Percentiles rank a stretch among this genome's conserved stretches.
phyloP scores from a whole-genome alignment of 2,329 filamentous ascomycete species.

The Fulvia fulva region DNA sequence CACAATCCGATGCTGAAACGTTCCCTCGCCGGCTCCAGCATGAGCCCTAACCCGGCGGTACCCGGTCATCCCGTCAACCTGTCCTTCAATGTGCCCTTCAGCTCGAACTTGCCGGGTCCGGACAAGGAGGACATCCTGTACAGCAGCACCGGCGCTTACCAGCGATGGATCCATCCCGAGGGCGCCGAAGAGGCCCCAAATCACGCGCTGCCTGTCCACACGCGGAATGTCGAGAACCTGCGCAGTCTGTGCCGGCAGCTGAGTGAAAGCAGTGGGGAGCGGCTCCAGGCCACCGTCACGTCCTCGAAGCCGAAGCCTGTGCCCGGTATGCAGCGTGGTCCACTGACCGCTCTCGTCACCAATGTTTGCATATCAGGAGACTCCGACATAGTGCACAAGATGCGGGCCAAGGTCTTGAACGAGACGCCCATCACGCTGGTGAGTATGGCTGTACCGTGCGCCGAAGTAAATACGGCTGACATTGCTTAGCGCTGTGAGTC shows the following conservation, averaged over 20 bases:
- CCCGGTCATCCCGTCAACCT: conserved; percentile 80
- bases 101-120: conserved; percentile 84
- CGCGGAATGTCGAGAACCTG: conserved; percentile 76
- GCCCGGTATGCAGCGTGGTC: conserved; percentile 49
- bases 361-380: conserved; percentile 90
- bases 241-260: conserved; percentile 77
- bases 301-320: conserved; percentile 69
- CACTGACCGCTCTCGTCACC: conserved; percentile 55
- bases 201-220: conserved; percentile 87
- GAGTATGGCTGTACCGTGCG: conserved; percentile 42
- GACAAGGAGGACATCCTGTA: conserved; percentile 94
- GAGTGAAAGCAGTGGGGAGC: conserved; percentile 58
- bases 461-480: conserved; percentile 26
- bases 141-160: conserved; percentile 79
- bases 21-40: conserved; percentile 43
- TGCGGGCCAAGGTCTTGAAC: conserved; percentile 82
- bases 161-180: conserved; percentile 90
- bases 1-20: conserved; percentile 43
- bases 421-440: conserved; percentile 90
- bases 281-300: conserved; percentile 78
- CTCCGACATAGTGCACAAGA: conserved; percentile 82
- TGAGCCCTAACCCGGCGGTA: conserved; percentile 57
- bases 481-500: conserved; percentile 73
- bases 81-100: conserved; percentile 96
- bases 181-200: conserved; percentile 81